Percentiles rank a stretch among this genome's conserved stretches.
Evolutionary conservation across 176 grass and related monocot species (phyloP).

Genomic region (Juncus inflexus): DNA sequence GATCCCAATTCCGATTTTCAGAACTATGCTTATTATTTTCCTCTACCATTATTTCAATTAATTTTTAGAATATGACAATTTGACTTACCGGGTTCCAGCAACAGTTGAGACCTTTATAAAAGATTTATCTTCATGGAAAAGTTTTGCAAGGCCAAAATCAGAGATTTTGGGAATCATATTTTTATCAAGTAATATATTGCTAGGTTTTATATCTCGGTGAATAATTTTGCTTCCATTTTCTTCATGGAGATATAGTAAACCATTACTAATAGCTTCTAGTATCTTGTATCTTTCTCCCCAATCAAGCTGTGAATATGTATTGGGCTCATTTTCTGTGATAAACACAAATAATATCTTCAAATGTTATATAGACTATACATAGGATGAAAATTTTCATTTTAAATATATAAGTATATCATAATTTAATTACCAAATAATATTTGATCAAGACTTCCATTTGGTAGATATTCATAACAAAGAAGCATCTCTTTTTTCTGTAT

Average conservation of each 20-base stretch:
- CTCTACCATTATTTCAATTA: not conserved
- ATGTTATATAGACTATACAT: not conserved
- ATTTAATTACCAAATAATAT: not conserved
- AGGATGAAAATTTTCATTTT: not conserved
- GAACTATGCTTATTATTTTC: no score
- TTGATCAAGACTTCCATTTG: not conserved
- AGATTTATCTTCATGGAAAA: not conserved
- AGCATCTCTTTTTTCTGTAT: constrained; percentile 2
- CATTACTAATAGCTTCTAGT: not conserved
- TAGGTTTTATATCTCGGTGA: constrained; percentile 4
- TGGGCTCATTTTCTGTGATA: not conserved
- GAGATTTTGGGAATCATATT: constrained; percentile 14
- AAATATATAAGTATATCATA: not conserved
- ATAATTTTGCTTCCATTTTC: not conserved
- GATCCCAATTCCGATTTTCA: no score
- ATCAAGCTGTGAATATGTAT: not conserved
- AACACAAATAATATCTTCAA: not conserved
- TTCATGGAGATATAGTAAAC: not conserved
- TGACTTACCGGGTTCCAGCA: not conserved
- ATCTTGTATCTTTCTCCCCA: not conserved
- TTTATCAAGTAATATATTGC: constrained; percentile 2
- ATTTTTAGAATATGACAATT: not conserved
- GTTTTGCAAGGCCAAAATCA: constrained; percentile 3
- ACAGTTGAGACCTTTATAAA: not conserved
- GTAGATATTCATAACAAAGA: constrained; percentile 8